phyloP scores from a whole-genome alignment of 2,329 filamentous ascomycete genomes.

The Fusarium secorum region DNA sequence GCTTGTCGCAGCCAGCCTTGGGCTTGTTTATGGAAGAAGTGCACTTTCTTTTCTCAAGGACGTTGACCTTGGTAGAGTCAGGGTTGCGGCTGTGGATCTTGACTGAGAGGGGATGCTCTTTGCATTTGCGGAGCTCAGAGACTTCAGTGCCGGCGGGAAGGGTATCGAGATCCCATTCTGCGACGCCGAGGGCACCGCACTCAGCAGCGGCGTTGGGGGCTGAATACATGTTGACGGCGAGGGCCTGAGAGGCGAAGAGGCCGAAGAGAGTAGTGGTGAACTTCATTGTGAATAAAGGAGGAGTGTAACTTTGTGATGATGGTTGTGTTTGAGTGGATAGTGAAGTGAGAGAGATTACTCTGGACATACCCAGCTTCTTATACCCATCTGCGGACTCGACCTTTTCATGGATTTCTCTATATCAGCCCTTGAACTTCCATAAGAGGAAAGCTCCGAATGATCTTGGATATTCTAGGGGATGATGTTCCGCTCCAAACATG shows the following conservation, averaged over 20 bases:
- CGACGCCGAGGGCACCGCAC: background rate
- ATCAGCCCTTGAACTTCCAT: background rate
- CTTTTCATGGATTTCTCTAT: no score
- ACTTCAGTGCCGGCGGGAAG: background rate
- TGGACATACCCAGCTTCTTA: background rate
- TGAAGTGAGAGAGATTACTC: background rate
- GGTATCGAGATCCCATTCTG: background rate
- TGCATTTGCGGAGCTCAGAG: background rate
- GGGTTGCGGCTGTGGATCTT: background rate
- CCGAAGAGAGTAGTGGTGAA: background rate
- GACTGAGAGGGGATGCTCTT: background rate
- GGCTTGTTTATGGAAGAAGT: background rate
- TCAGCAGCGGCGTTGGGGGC: background rate
- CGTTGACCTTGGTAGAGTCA: background rate
- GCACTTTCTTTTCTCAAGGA: background rate
- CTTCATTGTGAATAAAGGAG: background rate
- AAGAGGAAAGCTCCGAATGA: background rate
- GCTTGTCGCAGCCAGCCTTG: background rate
- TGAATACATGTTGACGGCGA: background rate
- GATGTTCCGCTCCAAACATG: background rate
- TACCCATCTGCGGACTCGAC: background rate
- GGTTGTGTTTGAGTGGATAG: background rate
- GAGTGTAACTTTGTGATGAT: background rate
- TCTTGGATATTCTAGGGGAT: background rate
- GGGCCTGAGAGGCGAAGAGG: background rate